A percentile compares a stretch with the other conserved stretches of the same genome.
Conservation (phyloP, 306 rosid genomes). For the Rosa chinensis region DNA sequence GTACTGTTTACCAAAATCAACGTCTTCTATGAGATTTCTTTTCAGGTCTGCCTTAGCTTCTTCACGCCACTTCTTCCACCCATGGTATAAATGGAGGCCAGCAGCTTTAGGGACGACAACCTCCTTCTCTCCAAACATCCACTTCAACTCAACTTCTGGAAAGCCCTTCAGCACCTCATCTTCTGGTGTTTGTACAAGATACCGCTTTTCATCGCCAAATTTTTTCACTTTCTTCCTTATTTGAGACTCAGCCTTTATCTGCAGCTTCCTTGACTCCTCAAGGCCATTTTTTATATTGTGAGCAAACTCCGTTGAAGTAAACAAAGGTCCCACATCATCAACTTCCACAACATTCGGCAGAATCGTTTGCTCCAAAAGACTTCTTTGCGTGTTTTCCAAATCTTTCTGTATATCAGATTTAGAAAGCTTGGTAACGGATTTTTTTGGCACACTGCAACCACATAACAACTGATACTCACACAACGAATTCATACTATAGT, state of each 20-base stretch:
- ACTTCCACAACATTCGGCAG: slow-evolving; percentile 69
- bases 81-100: slow-evolving; percentile 75
- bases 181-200: slow-evolving; percentile 59
- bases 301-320: slow-evolving; percentile 63
- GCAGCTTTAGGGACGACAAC: slow-evolving; percentile 77
- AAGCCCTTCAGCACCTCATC: slow-evolving; percentile 81
- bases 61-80: slow-evolving; percentile 94
- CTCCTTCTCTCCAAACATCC: slow-evolving; percentile 90
- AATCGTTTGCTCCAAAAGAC: slow-evolving; percentile 64
- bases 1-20: slow-evolving; percentile 65
- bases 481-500: slow-evolving; percentile 26
- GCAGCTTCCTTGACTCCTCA: slow-evolving; percentile 71
- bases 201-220: slow-evolving; percentile 66
- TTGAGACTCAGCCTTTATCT: slow-evolving; percentile 57
- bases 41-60: slow-evolving; percentile 76
- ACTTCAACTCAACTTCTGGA: slow-evolving; percentile 83
- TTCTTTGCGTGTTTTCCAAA: slow-evolving; percentile 73
- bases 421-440: slow-evolving; percentile 60
- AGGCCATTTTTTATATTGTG: slow-evolving; percentile 56
- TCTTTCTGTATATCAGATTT: slow-evolving; percentile 70
- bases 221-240: slow-evolving; percentile 62
- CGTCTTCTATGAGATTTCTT: slow-evolving; percentile 58
- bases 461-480: slow-evolving; percentile 36
- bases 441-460: slow-evolving; percentile 57
- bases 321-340: slow-evolving; percentile 59